Evolutionary conservation across 1,139 yeast genomes (phyloP), one percentile per base, ranked within the genome.

Genomic region (Yamadazyma sp.): DNA sequence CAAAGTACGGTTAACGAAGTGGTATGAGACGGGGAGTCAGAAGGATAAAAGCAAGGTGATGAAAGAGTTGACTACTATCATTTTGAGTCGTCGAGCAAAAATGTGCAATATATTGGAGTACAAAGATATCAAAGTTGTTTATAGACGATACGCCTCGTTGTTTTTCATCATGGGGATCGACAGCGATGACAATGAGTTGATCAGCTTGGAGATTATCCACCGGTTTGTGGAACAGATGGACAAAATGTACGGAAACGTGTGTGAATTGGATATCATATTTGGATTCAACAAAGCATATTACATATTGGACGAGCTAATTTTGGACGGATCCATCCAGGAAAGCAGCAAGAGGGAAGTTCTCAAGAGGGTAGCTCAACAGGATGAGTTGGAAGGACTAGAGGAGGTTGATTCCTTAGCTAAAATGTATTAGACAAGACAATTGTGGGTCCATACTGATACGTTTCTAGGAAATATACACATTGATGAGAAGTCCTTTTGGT

Each of bases 171-270:
- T 88, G 32, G 97, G 96, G 0, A 79, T 90, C 32, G 90, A 85
- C 30, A 75, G 77, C 29, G 86, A 81, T 39, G 96, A 87, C 54
- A 94, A 94, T 57, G 98, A 92, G 59, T 72, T 94, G 49, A 64
- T 88, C 40, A 81, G 95, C 1, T 69, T 94, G 43, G 98, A 94
- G 54, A 71, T 86, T 22, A 83, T 94, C 38, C 98, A 94, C 57
- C 72, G 97, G 43, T 94, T 83, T 58, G 99, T 94, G 35, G 98
- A 94, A 61, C 89, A 87, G 52, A 88, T 92, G 96, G 99, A 92
- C 67, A 84, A 86, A 54, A 80, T 89, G 51, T 92, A 87, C 56
- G 97, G 97, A n/a, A 92, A 89, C 56, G 98, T 92, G 15, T 86
- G 96, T 63, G 97, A 89, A 57, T 65, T 87, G 53, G 95, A 90